Evolutionary conservation across 371 early-diverging fungal genomes (phyloP).

Genomic region (Mucor velutinosus): DNA sequence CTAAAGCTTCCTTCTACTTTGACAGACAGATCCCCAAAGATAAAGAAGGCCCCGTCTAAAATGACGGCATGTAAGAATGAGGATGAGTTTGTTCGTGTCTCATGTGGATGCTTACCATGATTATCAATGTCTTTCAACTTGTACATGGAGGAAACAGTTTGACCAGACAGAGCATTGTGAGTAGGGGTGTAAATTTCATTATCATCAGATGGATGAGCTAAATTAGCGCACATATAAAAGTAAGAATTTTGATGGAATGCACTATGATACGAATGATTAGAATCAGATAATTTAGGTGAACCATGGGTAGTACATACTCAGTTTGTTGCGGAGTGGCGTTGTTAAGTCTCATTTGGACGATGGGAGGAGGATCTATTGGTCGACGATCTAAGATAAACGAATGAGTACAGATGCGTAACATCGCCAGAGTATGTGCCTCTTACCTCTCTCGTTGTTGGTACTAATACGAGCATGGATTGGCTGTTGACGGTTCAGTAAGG

Average conservation of each 20-base stretch:
- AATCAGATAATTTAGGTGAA: constrained; percentile 13
- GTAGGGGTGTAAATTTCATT: constrained; percentile 38
- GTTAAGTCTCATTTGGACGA: constrained; percentile 27
- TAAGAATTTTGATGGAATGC: constrained; percentile 61
- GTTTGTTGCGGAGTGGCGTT: constrained; percentile 25
- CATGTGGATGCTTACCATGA: constrained; percentile 23
- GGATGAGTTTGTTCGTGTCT: background rate
- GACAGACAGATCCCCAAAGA: constrained; percentile 92
- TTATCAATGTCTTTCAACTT: constrained; percentile 49
- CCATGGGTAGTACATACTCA: constrained; percentile 13
- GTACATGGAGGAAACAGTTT: constrained; percentile 51
- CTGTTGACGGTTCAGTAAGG: constrained; percentile 20
- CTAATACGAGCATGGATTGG: constrained; percentile 33
- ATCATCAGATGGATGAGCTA: constrained; percentile 44
- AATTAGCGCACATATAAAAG: constrained; percentile 49
- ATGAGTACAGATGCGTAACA: background rate
- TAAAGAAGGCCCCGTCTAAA: constrained; percentile 89
- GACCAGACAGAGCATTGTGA: constrained; percentile 48
- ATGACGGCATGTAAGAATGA: background rate
- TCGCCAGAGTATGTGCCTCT: background rate
- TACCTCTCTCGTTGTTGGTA: constrained; percentile 37
- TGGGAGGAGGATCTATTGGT: constrained; percentile 36
- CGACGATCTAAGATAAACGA: constrained; percentile 29
- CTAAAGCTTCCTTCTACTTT: constrained; percentile 88
- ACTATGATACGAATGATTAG: constrained; percentile 37